Conservation (phyloP, 2,329 filamentous ascomycete genomes). For the Fusarium veterinarium region DNA sequence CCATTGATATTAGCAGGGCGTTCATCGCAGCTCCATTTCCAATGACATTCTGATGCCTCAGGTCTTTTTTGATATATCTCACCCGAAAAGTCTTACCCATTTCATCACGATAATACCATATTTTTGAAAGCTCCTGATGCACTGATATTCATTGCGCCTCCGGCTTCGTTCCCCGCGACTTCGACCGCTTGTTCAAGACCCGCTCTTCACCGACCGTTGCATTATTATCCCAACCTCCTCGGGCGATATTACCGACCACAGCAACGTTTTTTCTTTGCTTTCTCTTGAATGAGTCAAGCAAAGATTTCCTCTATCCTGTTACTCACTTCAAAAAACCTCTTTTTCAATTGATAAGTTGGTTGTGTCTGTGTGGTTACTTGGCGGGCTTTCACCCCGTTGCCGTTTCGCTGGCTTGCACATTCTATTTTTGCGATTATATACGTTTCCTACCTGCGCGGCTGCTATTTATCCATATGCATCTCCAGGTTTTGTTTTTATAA, state of each 20-base stretch:
- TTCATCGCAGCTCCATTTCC: slow-evolving; percentile 38
- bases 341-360: slow-evolving; percentile 33
- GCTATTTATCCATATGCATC: slow-evolving; percentile 15
- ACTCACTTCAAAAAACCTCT: slow-evolving; percentile 19
- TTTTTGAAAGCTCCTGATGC: slow-evolving; percentile 14
- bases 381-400: slow-evolving; percentile 29
- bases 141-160: slow-evolving; percentile 26
- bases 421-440: slow-evolving; percentile 22
- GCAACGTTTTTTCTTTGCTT: slow-evolving; percentile 27
- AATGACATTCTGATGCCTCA: slow-evolving; percentile 29
- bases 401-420: slow-evolving; percentile 25
- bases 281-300: slow-evolving; percentile 30
- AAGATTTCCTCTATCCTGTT: slow-evolving; percentile 26
- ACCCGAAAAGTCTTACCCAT: slow-evolving; percentile 3
- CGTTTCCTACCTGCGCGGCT: slow-evolving; percentile 32
- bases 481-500: slow-evolving; percentile 23
- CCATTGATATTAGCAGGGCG: slow-evolving; percentile 44
- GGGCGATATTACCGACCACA: slow-evolving; percentile 32
- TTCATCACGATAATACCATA: slow-evolving; percentile 15
- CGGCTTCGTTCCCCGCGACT: slow-evolving; percentile 35
- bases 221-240: slow-evolving; percentile 41
- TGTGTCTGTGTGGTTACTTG: slow-evolving; percentile 25
- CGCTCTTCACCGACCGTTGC: slow-evolving; percentile 43
- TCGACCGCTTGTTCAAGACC: slow-evolving; percentile 43
- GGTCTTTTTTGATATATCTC: slow-evolving; percentile 34